Percentiles rank a stretch among this genome's conserved stretches.
Conservation (phyloP, 179 eudicot genomes). For the Pouteria campechiana region DNA sequence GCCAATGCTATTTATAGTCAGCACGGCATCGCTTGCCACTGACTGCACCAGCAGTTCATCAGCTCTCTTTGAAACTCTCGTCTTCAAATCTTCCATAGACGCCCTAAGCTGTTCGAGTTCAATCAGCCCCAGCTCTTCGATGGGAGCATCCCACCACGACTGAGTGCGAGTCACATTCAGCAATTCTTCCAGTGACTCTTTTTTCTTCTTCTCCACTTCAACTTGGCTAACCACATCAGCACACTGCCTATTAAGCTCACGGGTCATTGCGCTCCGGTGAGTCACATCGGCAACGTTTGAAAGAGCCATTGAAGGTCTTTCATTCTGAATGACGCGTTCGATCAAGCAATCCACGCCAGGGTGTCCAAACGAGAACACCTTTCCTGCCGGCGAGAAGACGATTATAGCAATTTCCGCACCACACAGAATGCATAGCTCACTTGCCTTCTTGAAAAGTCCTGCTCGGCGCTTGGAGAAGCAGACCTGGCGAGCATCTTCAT, state of each 20-base stretch:
- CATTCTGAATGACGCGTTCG: conserved; percentile 17
- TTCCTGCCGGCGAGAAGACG: conserved; percentile 37
- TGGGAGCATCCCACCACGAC: conserved; percentile 49
- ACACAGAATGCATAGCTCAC: conserved; percentile 46
- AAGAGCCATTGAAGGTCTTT: conserved; percentile 1
- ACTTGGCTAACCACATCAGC: conserved; percentile 22
- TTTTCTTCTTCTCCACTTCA: conserved; percentile 28
- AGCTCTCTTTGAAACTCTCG: conserved; percentile 18
- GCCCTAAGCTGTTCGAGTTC: conserved; percentile 32
- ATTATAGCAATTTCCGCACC: conserved; percentile 32
- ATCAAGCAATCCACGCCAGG: conserved; percentile 33
- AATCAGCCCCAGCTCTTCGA: conserved; percentile 20
- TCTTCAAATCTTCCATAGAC: conserved; percentile 48
- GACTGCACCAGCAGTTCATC: conserved; percentile 8
- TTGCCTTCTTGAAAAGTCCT: conserved; percentile 43
- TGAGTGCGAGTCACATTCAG: conserved; percentile 16
- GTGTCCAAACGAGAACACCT: conserved; percentile 34
- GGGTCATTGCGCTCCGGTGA: conserved; percentile 13
- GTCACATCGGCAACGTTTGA: conserved; percentile 5
- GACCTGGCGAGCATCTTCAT: conserved; percentile 32
- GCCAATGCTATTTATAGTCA: no score
- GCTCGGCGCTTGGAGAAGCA: conserved; percentile 45
- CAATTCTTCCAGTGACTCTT: conserved; percentile 21
- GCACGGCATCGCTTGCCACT: no score
- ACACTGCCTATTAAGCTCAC: conserved; percentile 25